Base-by-base conservation (phyloP, 768 basidiomycete genomes). In the Xerocomellus dryophilus region DNA sequence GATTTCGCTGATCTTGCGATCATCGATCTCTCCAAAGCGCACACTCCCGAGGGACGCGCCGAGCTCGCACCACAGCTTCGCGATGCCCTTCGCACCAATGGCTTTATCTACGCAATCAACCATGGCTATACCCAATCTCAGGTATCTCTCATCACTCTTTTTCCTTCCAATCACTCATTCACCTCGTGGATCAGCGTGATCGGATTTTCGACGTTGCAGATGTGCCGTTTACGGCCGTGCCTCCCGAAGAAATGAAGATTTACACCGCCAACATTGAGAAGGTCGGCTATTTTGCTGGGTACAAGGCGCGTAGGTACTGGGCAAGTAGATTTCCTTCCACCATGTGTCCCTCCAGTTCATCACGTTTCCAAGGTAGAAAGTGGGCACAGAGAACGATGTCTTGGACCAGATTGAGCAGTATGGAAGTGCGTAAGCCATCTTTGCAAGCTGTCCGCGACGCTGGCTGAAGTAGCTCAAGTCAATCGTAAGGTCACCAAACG, bases 391-490 rank as follows among this genome's bases (percentile, higher is more conserved):
- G 2, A 51, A 47, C 14, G 81, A 81, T 7, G 78, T 86, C 23
- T 74, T 65, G 9, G 84, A 85, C 62, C 82, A 84, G 56, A 66
- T 85, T n/a, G 83, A 84, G 59, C 74, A 80, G 38, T 85, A 85
- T 59, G 81, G 78, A 58, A 71, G 82, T 84, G 52, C 32, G 78
- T 64, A 7, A 20, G 42, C 18, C 14, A 41, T 21, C 44, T n/a
- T 25, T 23, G 18, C 25, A n/a, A 43, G 17, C 10, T 34, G 5
- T 17, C 34, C 12, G 18, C 12, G 1, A 14, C 15, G 17, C 25
- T 20, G 11, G 34, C 27, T 45, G 15, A 47, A 11, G 46, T n/a
- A 10, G 6, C 5, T 39, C 14, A 25, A 82, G 82, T 81, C 44
- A 75, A 82, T 57, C 71, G 76, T 35, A 71, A 79, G 42, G 68